Conservation (phyloP, 1,139 yeast species). For the Suzukiozyma palmioleophila region DNA sequence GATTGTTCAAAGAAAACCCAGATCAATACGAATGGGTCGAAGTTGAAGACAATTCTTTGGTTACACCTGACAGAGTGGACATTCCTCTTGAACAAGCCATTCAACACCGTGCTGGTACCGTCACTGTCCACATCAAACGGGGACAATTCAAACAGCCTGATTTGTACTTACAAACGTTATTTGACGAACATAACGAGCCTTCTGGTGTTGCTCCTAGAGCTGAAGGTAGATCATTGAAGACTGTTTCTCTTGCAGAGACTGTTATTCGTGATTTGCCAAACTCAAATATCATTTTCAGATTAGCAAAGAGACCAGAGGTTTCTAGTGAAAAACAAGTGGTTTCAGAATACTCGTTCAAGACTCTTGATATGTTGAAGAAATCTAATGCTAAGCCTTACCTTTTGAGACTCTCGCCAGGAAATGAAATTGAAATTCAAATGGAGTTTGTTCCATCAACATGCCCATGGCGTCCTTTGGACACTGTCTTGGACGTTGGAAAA, state of each 20-base stretch:
- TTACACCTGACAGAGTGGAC: constrained; percentile 43
- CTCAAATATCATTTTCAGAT: constrained; percentile 52
- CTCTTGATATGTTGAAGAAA: constrained; percentile 48
- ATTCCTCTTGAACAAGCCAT: constrained; percentile 51
- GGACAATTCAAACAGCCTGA: constrained; percentile 49
- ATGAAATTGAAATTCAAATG: constrained; percentile 43
- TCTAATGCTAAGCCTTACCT: constrained; percentile 44
- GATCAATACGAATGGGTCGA: constrained; percentile 64
- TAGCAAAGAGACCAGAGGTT: constrained; percentile 49
- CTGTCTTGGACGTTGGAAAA: constrained; percentile 64
- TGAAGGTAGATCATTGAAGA: constrained; percentile 35
- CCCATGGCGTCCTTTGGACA: constrained; percentile 52
- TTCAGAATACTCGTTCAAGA: constrained; percentile 44
- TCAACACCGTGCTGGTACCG: constrained; percentile 56
- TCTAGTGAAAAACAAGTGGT: constrained; percentile 44
- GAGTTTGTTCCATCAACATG: constrained; percentile 59
- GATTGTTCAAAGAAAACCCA: constrained; percentile 54
- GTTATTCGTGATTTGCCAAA: constrained; percentile 68
- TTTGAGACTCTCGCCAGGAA: constrained; percentile 42
- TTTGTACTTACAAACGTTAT: constrained; percentile 50
- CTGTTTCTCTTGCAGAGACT: constrained; percentile 47
- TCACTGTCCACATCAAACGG: constrained; percentile 47
- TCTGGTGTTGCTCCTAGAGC: constrained; percentile 48
- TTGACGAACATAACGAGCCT: constrained; percentile 64
- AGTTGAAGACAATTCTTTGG: constrained; percentile 40